A percentile compares a stretch with the other conserved stretches of the same genome.
phyloP scores from a whole-genome alignment of 2,329 filamentous ascomycete species.

The Paecilomyces variotii region DNA sequence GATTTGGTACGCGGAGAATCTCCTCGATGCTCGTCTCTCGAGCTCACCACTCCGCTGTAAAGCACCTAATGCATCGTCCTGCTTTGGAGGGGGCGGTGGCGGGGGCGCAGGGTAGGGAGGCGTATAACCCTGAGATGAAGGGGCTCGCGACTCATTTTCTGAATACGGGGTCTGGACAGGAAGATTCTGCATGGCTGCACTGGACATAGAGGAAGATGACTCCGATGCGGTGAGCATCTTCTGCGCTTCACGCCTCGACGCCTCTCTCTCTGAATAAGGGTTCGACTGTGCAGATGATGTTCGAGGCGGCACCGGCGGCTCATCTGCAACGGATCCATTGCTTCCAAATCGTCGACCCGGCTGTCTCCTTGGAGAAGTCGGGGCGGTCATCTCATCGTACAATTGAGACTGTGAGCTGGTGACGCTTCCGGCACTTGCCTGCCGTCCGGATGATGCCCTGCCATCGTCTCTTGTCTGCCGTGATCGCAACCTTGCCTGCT shows the following conservation, averaged over 20 bases:
- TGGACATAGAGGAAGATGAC: slow-evolving; percentile 43
- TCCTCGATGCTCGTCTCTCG: slow-evolving; percentile 80
- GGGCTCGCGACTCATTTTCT: slow-evolving; percentile 41
- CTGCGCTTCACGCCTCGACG: slow-evolving; percentile 31
- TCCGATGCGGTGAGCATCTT: slow-evolving; percentile 19
- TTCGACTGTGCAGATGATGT: slow-evolving; percentile 14
- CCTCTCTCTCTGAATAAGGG: slow-evolving; percentile 31
- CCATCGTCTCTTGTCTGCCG: slow-evolving; percentile 45
- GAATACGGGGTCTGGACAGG: slow-evolving; percentile 68
- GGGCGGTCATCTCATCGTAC: slow-evolving; percentile 30
- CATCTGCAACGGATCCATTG: slow-evolving; percentile 30
- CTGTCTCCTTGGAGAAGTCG: slow-evolving; percentile 24
- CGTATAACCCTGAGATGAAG: slow-evolving; percentile 15
- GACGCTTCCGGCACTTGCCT: slow-evolving; percentile 41
- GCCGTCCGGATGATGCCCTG: slow-evolving; percentile 29
- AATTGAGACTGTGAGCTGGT: slow-evolving; percentile 37
- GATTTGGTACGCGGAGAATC: slow-evolving; percentile 96
- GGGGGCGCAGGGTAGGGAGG: slow-evolving; percentile 59
- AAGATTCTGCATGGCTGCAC: slow-evolving; percentile 65
- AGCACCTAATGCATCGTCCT: slow-evolving; percentile 83
- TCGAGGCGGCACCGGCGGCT: slow-evolving; percentile 17
- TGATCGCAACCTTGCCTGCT: slow-evolving; percentile 76
- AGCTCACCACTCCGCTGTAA: slow-evolving; percentile 87
- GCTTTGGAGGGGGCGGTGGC: slow-evolving; percentile 70
- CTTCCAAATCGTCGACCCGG: slow-evolving; percentile 30